Conservation (phyloP, 1,284 basidiomycete species). For the Leccinum fallax region DNA sequence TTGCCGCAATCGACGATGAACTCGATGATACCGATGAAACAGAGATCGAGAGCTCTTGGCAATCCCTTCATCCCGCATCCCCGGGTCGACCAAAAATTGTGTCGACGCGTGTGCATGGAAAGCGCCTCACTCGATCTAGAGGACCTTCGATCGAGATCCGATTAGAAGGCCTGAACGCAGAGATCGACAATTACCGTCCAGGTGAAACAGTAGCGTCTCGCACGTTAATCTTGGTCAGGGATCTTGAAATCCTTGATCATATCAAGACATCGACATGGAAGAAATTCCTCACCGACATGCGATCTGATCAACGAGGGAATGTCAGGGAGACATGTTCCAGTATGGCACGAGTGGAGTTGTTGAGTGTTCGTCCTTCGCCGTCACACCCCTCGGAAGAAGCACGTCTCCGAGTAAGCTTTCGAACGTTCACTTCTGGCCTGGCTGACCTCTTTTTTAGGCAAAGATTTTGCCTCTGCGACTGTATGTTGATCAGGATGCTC, state of each 20-base stretch:
- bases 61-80: constrained; percentile 60
- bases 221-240: constrained; percentile 63
- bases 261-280: constrained; percentile 99
- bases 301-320: constrained; percentile 81
- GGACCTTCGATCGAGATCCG: constrained; percentile 85
- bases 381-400: constrained; percentile 75
- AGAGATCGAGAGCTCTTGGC: constrained; percentile 87
- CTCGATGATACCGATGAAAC: constrained; percentile 76
- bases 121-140: constrained; percentile 75
- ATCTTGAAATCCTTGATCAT: constrained; percentile 93
- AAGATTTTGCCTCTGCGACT: constrained; percentile 89
- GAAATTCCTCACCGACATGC: constrained; percentile 89
- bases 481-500: constrained; percentile 97
- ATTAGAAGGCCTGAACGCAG: constrained; percentile 64
- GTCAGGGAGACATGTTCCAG: constrained; percentile 86
- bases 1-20: constrained; percentile 92
- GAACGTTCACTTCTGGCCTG: background rate
- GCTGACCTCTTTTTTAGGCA: constrained; percentile 49
- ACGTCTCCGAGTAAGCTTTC: constrained; percentile 68
- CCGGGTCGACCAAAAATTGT: constrained; percentile 42
- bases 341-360: constrained; percentile 90
- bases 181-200: constrained; percentile 66
- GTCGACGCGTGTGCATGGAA: constrained; percentile 52
- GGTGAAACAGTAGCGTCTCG: constrained; percentile 64
- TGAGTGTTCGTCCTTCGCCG: constrained; percentile 70